Evolutionary conservation across 768 basidiomycete genomes (phyloP), one percentile per base, ranked within the genome.

Genomic region (Mycena vulgaris): DNA sequence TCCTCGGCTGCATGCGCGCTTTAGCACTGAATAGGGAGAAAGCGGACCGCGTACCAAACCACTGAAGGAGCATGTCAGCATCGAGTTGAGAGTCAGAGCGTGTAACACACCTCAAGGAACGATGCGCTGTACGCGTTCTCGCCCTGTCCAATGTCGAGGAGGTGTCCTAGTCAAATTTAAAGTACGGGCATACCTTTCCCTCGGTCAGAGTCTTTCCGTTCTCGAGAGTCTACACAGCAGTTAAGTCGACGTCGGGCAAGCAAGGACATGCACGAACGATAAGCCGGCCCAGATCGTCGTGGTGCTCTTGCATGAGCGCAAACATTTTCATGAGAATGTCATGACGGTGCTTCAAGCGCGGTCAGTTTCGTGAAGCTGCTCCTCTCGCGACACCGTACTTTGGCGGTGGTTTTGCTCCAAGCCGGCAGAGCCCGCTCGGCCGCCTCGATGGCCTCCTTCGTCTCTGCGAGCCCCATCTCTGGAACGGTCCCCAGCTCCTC

Each of bases 191-290:
- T 70, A 93, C 94, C 88, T 94, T 93, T 39, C 89, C 94, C 73
- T 98, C 96, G 0, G 85, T 83, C 49, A 98, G 83, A 10, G 96
- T 88, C 83, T 99, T 99, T 39, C 98, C 98, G 76, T 99, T 99
- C 84, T 99, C 98, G 68, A 96, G 82, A 8, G 95, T 97, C 95
- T 95, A 79, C 42, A 42, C 40, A 63, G 68, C 35, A 28, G 52
- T 40, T 59, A 56, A 40, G 51, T 68, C 45, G 72, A 78, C 79
- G 78, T 79, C 77, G 75, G 76, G 65, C 17, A 63, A 52, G 23
- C 17, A 53, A 48, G 57, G n/a, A 48, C 37, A 27, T 63, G 28
- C 37, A 83, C 92, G 78, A 59, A 94, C 95, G 73, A 98, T 95
- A 67, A 99, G 89, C 49, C 93, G 89, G 3, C 90, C 89, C 40